Conservation (phyloP, 129 eudicot species). For the Saposhnikovia divaricata region DNA sequence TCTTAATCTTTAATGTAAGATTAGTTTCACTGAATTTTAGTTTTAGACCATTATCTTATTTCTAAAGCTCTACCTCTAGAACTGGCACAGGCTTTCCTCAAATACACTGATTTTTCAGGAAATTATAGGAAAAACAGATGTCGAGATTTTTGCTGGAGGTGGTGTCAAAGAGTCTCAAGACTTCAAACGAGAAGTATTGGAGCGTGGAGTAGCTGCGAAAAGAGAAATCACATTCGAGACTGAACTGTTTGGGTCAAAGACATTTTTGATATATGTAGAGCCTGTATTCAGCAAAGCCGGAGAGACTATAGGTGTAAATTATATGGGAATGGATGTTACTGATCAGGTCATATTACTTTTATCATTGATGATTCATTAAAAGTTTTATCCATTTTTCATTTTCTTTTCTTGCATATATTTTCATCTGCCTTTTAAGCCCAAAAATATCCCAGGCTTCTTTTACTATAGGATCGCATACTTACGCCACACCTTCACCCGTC, state of each 20-base stretch:
- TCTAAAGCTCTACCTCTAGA: not conserved
- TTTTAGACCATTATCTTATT: not conserved
- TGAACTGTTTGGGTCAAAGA: slow-evolving; percentile 72
- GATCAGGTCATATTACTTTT: slow-evolving; percentile 59
- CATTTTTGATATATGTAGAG: slow-evolving; percentile 79
- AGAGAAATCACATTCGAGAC: slow-evolving; percentile 93
- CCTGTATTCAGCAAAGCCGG: slow-evolving; percentile 88
- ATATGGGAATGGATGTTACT: slow-evolving; percentile 95
- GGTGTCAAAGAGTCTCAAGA: slow-evolving; percentile 96
- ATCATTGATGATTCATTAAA: not conserved
- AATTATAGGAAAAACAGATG: slow-evolving; percentile 86
- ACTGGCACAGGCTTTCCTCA: slow-evolving; percentile 17
- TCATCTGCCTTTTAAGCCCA: not conserved
- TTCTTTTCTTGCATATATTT: not conserved
- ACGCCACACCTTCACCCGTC: not conserved
- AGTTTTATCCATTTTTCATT: not conserved
- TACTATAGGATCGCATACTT: not conserved
- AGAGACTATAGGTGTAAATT: slow-evolving; percentile 83
- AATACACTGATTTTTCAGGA: slow-evolving; percentile 56
- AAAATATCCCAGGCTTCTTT: not conserved
- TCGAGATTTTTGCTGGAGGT: slow-evolving; percentile 74
- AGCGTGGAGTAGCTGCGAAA: slow-evolving; percentile 73
- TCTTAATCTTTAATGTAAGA: not conserved
- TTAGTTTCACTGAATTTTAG: not conserved
- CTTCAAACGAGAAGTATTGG: slow-evolving; percentile 87